Base-by-base conservation (phyloP, 768 basidiomycete species). In the Termitomyces bulborhizus region DNA sequence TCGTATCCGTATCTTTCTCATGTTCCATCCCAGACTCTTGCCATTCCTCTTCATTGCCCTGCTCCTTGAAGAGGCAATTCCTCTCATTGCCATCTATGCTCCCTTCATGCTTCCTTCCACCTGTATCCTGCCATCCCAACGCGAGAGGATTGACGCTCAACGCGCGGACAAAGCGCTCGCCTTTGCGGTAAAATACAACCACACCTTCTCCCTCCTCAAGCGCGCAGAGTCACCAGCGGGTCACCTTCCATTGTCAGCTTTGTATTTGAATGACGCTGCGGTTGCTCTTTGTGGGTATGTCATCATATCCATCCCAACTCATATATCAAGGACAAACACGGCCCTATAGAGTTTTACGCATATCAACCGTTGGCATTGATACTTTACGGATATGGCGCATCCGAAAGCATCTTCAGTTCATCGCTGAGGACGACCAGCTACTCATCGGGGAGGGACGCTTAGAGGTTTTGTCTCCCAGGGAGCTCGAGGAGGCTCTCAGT, bases 41-140 rank as follows among this genome's bases (percentile, higher is more conserved):
- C 92, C 92, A 0, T 94, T 93, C 71, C 65, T 91, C 8, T 61
- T 89, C 61, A 82, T 92, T 56, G 77, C 90, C 29, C 66, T 90
- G 27, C 66, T 93, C 13, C 73, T 90, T 1, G 92, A 94, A 68
- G 92, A 94, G 68, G 66, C 88, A 34, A 81, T 94, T 53, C 92
- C 92, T 13, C 76, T 94, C 58, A 81, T 93, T 58, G 90, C 90
- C 27, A 81, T 94, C 57, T 93, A 90, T 63, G 84, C 82, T n/a
- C 92, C 92, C 1, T 82, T 80, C 65, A 78, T 91, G 73, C 81
- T 94, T 27, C 92, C 92, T 0, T 93, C 90, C 3, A 93, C 92
- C 0, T 93, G 90, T 65, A 77, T 93, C 53, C 79, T 94, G 5
- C 88, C 92, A 1, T 84, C 87, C 12, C 92, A 94, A 71, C 82